Base-by-base conservation (phyloP, 108 stramenopile genomes). In the Epithemia pelagica region DNA sequence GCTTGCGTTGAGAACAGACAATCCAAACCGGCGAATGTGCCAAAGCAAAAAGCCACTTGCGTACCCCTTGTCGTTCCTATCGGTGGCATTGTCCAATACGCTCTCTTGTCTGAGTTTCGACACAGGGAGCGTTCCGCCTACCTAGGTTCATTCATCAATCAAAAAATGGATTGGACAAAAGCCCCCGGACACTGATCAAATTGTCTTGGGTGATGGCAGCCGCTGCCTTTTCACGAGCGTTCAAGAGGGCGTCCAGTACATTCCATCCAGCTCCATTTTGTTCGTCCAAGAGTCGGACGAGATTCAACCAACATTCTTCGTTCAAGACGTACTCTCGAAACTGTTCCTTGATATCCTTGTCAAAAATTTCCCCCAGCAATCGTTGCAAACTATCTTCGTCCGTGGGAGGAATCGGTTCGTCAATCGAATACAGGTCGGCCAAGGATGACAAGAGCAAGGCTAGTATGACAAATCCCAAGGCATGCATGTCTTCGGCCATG, bases 301-400 rank as follows among this genome's bases (percentile, higher is more conserved):
- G 71, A 15, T 73, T 75, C 18, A 63, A 65, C 91, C 91, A 92
- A 33, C 85, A 59, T 23, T 92, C 91, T 62, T 92, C 91, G 32
- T 82, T 85, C 30, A 79, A 80, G 37, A 82, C 85, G 53, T 92
- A 92, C 29, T 92, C 91, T 32, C 88, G 82, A 65, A 92, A 87
- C 24, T 80, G 79, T 18, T 71, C 72, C 24, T 66, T 54, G 63
- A 92, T 81, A 60, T 92, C 88, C 64, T 87, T 87, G 0, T 82
- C 79, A 75, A 92, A 92, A 28, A 92, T 88, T 51, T 92, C 91
- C 21, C 70, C 68, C 58, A 89, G 76, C 20, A 89, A 64, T 65
- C 87, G 73, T 74, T 89, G 91, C 59, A 85, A 68, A 1, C 80
- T 87, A 78, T 92, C 91, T 74, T 92, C 91, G 57, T 92, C 88